These are phyloP conservation scores for Penicillium robsamsonii DNA, from an alignment of 495 filamentous ascomycete species.

Conservation along the genomic window DNA sequence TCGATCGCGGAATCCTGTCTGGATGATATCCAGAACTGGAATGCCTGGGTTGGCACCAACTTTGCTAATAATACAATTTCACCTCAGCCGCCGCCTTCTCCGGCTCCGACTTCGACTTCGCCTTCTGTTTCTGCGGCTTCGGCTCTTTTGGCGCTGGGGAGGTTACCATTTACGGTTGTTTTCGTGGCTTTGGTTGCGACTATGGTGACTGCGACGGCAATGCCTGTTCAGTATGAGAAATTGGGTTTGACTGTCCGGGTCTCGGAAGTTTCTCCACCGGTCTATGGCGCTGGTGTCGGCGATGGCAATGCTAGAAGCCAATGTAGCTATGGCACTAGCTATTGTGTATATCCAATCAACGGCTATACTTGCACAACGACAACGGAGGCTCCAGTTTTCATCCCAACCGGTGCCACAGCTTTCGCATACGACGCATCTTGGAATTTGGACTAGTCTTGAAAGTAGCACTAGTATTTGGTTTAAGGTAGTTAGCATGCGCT, in stretches of 20 bases:
- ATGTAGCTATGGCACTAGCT: not conserved
- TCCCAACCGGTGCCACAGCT: not conserved
- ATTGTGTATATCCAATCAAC: not conserved
- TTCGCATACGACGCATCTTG: not conserved
- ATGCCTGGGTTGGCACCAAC: constrained; percentile 8
- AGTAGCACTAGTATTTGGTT: not conserved
- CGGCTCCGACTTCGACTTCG: not conserved
- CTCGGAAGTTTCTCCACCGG: not conserved
- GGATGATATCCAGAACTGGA: constrained; percentile 10
- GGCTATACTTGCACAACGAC: not conserved
- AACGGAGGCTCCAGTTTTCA: not conserved
- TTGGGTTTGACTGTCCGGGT: not conserved
- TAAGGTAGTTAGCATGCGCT: not conserved
- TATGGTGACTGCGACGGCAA: constrained; percentile 7
- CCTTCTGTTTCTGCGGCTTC: constrained; percentile 2
- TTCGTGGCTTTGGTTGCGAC: constrained; percentile 8
- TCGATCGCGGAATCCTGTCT: not conserved
- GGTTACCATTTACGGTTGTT: constrained; percentile 1
- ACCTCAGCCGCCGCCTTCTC: not conserved
- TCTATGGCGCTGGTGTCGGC: not conserved
- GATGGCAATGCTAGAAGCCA: not conserved
- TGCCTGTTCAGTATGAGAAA: not conserved
- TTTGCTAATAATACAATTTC: not conserved
- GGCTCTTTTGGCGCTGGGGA: not conserved
- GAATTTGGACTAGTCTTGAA: not conserved